Conservation (phyloP, 257 asterid species). For the Fraxinus quadrangulata region DNA sequence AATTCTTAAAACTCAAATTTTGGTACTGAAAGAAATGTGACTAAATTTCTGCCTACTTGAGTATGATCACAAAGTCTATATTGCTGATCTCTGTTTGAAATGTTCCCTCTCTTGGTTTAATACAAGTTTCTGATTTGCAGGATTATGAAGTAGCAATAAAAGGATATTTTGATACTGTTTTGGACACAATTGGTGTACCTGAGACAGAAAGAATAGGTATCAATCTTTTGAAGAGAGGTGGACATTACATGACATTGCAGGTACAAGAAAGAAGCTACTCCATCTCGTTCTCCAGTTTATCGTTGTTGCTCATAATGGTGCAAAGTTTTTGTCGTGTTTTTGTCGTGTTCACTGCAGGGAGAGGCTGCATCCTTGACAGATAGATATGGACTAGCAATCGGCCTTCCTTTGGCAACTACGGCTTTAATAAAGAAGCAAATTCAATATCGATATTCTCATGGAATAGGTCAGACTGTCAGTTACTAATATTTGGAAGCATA, state of each 20-base stretch:
- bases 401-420: constrained; percentile 75
- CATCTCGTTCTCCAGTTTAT: not conserved
- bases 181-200: constrained; percentile 85
- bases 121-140: constrained; percentile 39
- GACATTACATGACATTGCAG: constrained; percentile 98
- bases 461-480: constrained; percentile 58
- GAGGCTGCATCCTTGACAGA: constrained; percentile 87
- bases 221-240: constrained; percentile 84
- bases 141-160: constrained; percentile 65
- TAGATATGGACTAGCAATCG: constrained; percentile 77
- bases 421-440: constrained; percentile 71
- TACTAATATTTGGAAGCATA: not conserved
- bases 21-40: not conserved
- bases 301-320: not conserved
- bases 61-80: not conserved
- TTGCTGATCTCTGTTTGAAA: not conserved
- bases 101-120: constrained; percentile 8
- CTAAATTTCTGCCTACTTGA: not conserved
- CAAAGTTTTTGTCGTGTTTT: no score
- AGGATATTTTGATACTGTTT: constrained; percentile 87
- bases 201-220: constrained; percentile 84
- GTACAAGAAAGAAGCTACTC: constrained; percentile 32
- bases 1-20: not conserved
- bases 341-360: constrained; percentile 55
- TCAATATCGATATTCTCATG: constrained; percentile 78